Conservation (phyloP, 78 protist genomes). For the Cavenderia fasciculata region DNA sequence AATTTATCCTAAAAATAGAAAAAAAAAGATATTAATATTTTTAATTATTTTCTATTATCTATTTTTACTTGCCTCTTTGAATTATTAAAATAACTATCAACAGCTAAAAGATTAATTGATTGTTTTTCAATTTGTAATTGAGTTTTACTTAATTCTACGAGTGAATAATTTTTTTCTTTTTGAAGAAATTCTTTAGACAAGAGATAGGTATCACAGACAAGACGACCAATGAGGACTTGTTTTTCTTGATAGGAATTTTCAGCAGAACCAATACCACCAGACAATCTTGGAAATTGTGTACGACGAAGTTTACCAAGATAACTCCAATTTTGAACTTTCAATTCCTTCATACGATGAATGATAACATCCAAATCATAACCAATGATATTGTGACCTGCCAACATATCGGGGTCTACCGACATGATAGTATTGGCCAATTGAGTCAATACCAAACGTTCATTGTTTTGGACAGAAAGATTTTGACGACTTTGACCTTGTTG, state of each 20-base stretch:
- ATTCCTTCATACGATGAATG: conserved; percentile 89
- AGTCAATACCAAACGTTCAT: conserved; percentile 58
- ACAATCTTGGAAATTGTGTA: neutral
- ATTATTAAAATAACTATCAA: conserved; percentile 28
- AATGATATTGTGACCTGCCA: conserved; percentile 93
- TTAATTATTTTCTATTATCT: neutral
- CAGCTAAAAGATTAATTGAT: conserved; percentile 12
- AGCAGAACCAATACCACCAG: neutral
- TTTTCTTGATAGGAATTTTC: conserved; percentile 16
- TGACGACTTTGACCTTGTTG: neutral
- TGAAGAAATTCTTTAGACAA: conserved; percentile 80
- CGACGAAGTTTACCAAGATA: conserved; percentile 89
- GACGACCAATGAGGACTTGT: conserved; percentile 75
- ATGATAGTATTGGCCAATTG: conserved; percentile 75
- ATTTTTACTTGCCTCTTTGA: conserved; percentile 14
- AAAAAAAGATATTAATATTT: neutral
- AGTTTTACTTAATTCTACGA: conserved; percentile 81
- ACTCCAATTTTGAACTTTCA: conserved; percentile 86
- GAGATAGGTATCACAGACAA: conserved; percentile 87
- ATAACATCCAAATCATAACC: conserved; percentile 92
- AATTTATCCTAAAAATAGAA: conserved; percentile 19
- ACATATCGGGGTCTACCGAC: conserved; percentile 87
- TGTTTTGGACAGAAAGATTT: conserved; percentile 22
- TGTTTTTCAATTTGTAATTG: conserved; percentile 75
- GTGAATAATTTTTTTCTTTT: conserved; percentile 81